Conservation (phyloP, 164 flowering plant species). For the Kalanchoe fedtschenkoi region DNA sequence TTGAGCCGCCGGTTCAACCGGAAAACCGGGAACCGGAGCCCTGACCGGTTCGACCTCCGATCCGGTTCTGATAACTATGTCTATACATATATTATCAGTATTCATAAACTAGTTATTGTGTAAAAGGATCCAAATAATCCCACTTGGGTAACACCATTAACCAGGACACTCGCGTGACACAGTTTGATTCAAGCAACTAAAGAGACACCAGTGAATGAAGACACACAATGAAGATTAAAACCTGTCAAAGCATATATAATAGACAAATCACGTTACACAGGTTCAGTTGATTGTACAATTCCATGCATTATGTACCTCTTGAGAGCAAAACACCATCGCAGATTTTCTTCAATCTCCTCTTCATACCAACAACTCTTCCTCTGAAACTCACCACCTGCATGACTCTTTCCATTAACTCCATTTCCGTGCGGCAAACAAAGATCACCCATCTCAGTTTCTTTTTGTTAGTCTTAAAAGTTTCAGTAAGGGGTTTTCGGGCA, state of each 20-base stretch:
- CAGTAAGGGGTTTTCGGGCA: not conserved
- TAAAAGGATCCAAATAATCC: not conserved
- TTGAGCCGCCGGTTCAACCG: too few relatives aligned
- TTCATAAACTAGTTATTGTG: not conserved
- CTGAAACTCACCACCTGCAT: conserved; percentile 23
- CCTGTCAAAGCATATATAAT: not conserved
- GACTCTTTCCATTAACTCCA: conserved; percentile 28
- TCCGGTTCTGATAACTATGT: too few relatives aligned
- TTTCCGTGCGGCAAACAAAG: conserved; percentile 38
- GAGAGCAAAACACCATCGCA: conserved; percentile 84
- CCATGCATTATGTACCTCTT: conserved; percentile 38
- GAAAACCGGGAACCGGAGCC: too few relatives aligned
- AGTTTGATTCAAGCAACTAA: not conserved
- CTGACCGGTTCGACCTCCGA: too few relatives aligned
- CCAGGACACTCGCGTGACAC: not conserved
- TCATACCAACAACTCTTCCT: conserved; percentile 96
- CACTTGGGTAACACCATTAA: not conserved
- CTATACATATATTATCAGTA: too few relatives aligned
- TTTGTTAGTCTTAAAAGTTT: not conserved
- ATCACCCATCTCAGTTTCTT: conserved; percentile 40
- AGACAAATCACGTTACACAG: not conserved
- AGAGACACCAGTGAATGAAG: not conserved
- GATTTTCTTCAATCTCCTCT: conserved; percentile 77
- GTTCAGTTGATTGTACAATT: not conserved
- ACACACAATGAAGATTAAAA: not conserved